These are phyloP conservation scores for Termitomyces sp. DNA, from an alignment of 768 basidiomycete species.

Conservation along the genomic window DNA sequence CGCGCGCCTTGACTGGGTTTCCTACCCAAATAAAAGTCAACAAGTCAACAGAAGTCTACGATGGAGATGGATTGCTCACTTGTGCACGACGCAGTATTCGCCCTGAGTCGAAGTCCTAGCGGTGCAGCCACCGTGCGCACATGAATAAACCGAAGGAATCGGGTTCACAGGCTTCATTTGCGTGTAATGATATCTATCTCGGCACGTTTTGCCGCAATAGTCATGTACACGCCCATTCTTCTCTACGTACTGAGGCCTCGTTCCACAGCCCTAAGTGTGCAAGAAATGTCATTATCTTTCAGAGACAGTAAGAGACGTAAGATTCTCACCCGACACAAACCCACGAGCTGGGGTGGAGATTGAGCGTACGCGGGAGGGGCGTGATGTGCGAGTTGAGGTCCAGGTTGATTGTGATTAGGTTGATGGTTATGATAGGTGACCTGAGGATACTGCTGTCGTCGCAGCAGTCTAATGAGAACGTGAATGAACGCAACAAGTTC, in stretches of 20 bases:
- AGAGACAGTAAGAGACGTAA: not conserved
- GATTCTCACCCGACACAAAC: not conserved
- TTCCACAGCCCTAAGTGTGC: not conserved
- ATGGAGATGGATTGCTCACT: not conserved
- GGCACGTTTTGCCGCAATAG: constrained; percentile 2
- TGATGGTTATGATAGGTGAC: not conserved
- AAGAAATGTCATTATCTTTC: not conserved
- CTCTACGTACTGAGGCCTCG: not conserved
- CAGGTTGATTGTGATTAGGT: not conserved
- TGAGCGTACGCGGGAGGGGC: not conserved
- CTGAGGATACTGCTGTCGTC: not conserved
- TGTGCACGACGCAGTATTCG: constrained; percentile 8
- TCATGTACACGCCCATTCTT: constrained; percentile 2
- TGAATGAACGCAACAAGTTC: not conserved
- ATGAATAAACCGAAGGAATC: not conserved
- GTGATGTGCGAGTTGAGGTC: not conserved
- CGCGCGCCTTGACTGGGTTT: not conserved
- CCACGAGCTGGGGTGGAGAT: not conserved
- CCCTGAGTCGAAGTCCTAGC: constrained; percentile 1
- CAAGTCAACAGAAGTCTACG: not conserved
- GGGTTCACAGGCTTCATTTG: constrained; percentile 5
- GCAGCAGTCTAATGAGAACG: not conserved
- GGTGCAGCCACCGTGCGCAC: constrained; percentile 2
- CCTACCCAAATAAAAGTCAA: not conserved
- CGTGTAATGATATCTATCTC: not conserved